Percentiles rank a stretch among this genome's conserved stretches.
These are phyloP conservation scores for Boletus reticuloceps DNA, from an alignment of 768 basidiomycete species.

Conservation along the genomic window DNA sequence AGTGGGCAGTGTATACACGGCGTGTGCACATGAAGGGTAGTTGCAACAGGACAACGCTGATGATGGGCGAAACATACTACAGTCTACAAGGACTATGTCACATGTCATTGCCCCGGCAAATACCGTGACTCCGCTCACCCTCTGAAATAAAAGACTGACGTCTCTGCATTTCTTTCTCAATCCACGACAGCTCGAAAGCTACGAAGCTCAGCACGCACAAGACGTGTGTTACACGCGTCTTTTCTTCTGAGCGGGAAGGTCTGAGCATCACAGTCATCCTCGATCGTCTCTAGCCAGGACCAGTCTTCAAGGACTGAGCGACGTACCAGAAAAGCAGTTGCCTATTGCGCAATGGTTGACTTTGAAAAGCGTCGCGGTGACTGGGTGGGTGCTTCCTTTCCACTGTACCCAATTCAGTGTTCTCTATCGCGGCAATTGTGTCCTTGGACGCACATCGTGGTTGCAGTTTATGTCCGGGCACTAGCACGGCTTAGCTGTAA, in stretches of 20 bases:
- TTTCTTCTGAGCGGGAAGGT: conserved; percentile 34
- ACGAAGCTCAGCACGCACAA: conserved; percentile 29
- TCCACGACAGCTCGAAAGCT: conserved; percentile 30
- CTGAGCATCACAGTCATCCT: conserved; percentile 30
- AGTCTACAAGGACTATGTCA: neutral
- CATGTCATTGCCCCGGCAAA: conserved; percentile 15
- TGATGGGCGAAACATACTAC: no score
- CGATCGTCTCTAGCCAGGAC: conserved; percentile 30
- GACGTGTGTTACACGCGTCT: conserved; percentile 15
- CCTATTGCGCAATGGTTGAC: conserved; percentile 11
- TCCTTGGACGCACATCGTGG: conserved; percentile 12
- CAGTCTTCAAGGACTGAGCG: conserved; percentile 25
- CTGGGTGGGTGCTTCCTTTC: conserved; percentile 18
- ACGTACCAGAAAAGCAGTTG: conserved; percentile 31
- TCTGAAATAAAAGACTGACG: conserved; percentile 5
- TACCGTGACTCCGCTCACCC: conserved; percentile 19
- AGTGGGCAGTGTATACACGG: no score
- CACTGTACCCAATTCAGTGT: neutral
- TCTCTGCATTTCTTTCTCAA: neutral
- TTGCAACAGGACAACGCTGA: no score
- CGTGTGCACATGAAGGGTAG: no score
- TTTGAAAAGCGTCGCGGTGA: conserved; percentile 30
- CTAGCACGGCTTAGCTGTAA: neutral
- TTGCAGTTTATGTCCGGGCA: neutral
- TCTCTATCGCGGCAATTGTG: conserved; percentile 23